These are phyloP conservation scores for Suillus subluteus DNA, from an alignment of 768 basidiomycete genomes.

Conservation along the genomic window DNA sequence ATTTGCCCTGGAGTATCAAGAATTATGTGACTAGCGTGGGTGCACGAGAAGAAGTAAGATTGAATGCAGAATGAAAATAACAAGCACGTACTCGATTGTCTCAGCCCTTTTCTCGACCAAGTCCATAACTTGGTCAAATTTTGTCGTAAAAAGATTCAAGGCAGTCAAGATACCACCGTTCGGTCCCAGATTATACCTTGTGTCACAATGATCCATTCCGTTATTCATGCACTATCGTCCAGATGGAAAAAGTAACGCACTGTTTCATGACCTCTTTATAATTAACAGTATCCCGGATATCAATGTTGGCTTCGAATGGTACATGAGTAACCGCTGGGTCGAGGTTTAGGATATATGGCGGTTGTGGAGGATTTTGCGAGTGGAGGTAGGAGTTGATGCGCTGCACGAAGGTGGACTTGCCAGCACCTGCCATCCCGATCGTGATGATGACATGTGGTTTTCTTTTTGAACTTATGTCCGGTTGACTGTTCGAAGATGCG, in stretches of 20 bases:
- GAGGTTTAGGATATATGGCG: conserved; percentile 96
- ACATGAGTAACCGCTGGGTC: conserved; percentile 93
- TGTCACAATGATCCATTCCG: conserved; percentile 17
- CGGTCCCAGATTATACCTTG: conserved; percentile 95
- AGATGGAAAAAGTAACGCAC: conserved; percentile 57
- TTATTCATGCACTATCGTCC: conserved; percentile 21
- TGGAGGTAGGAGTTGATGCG: conserved; percentile 93
- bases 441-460: conserved; percentile 86
- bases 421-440: conserved; percentile 96
- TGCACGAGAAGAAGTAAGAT: conserved; percentile 1
- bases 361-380: conserved; percentile 58
- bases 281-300: conserved; percentile 96
- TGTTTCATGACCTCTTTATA: conserved; percentile 99
- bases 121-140: conserved; percentile 94
- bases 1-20: conserved; percentile 99
- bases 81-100: conserved; percentile 73
- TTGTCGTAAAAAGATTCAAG: conserved; percentile 96
- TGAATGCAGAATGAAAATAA: neutral
- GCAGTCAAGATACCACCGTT: conserved; percentile 98
- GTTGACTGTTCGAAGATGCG: conserved; percentile 18
- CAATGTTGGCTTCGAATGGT: conserved; percentile 96
- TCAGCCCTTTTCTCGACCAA: conserved; percentile 91
- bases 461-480: conserved; percentile 22
- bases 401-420: conserved; percentile 97
- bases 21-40: conserved; percentile 75